phyloP scores from a whole-genome alignment of 768 basidiomycete genomes.

The Tulasnella sp. region DNA sequence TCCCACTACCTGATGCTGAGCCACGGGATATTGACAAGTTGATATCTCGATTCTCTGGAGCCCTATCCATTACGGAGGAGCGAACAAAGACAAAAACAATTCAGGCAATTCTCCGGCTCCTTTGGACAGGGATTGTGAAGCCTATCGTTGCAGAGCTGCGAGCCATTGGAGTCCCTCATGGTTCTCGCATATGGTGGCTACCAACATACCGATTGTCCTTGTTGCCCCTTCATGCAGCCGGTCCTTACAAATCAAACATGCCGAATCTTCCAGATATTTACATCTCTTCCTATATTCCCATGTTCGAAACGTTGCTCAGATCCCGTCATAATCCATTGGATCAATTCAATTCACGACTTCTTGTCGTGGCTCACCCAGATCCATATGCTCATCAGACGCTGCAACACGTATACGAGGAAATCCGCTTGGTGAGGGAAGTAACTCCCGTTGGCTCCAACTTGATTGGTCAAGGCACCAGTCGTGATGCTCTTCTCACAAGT shows the following conservation, averaged over 20 bases:
- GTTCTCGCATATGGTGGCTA: conserved; percentile 7
- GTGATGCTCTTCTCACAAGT: background rate
- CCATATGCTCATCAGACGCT: background rate
- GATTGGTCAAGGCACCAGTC: background rate
- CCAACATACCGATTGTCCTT: background rate
- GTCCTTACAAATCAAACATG: background rate
- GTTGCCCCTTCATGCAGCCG: conserved; percentile 11
- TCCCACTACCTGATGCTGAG: background rate
- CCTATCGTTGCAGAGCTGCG: background rate
- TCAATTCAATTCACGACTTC: background rate
- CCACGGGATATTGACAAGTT: background rate
- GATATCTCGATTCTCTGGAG: background rate
- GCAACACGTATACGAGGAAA: background rate
- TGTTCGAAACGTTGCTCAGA: conserved; percentile 4
- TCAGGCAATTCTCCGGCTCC: background rate
- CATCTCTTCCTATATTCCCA: conserved; percentile 11
- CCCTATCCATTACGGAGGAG: background rate
- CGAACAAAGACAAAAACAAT: background rate
- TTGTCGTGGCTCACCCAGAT: background rate
- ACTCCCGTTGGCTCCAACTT: background rate
- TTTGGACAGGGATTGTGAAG: background rate
- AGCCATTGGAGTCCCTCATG: background rate
- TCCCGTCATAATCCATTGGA: background rate
- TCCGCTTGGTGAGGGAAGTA: background rate
- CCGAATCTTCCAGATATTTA: conserved; percentile 4